Percentiles rank a stretch among this genome's conserved stretches.
Evolutionary conservation across 169 alveolate genomes (phyloP).

Genomic region (Amoebophrya sp.): DNA sequence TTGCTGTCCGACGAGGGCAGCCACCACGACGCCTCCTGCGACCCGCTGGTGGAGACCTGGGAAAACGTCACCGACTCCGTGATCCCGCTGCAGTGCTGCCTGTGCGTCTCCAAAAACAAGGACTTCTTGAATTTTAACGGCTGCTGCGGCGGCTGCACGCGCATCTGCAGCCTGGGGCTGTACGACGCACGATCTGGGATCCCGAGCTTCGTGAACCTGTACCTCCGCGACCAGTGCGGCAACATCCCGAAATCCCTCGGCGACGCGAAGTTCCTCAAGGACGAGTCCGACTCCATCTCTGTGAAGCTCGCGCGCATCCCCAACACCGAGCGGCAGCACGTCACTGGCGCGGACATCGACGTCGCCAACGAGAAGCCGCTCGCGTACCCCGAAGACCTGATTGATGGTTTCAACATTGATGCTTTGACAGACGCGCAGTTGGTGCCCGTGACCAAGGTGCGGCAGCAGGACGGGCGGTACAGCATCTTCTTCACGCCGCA

Average conservation of each 20-base stretch:
- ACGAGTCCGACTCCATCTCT: not conserved
- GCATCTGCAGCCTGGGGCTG: not conserved
- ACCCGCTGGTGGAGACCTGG: not conserved
- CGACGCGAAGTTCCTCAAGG: not conserved
- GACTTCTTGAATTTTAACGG: not conserved
- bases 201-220: not conserved
- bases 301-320: not conserved
- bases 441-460: not conserved
- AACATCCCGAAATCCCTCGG: not conserved
- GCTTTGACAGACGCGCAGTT: not conserved
- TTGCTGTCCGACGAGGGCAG: not conserved
- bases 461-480: not conserved
- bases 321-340: not conserved
- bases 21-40: not conserved
- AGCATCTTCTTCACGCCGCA: not conserved
- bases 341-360: not conserved
- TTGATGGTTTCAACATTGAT: not conserved
- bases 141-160: not conserved
- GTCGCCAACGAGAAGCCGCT: not conserved
- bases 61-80: not conserved
- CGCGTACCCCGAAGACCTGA: not conserved
- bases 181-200: not conserved
- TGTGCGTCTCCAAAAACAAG: not conserved
- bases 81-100: not conserved
- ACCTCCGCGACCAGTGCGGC: not conserved